Percentiles rank a stretch among this genome's conserved stretches.
These are phyloP conservation scores for Eragrostis curvula DNA, from an alignment of 176 grass and related monocot genomes.

Conservation along the genomic window DNA sequence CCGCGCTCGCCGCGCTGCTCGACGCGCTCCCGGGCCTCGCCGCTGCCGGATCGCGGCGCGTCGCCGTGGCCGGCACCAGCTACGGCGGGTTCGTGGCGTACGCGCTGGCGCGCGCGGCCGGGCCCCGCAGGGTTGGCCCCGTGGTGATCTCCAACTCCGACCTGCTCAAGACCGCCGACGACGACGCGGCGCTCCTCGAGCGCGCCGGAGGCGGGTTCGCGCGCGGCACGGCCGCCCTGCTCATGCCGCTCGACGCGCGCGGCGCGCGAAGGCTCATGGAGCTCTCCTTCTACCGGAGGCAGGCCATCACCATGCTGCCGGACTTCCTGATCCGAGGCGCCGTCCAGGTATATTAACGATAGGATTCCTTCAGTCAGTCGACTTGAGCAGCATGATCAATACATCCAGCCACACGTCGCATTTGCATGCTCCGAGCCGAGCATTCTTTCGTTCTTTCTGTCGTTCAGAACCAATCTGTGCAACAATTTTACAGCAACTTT, in stretches of 20 bases:
- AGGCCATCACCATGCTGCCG: slow-evolving; percentile 51
- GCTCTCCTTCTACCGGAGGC: slow-evolving; percentile 49
- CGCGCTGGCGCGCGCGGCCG: slow-evolving; percentile 52
- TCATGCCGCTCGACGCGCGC: slow-evolving; percentile 60
- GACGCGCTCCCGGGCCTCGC: slow-evolving; percentile 42
- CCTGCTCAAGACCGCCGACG: slow-evolving; percentile 66
- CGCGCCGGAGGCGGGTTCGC: slow-evolving; percentile 40
- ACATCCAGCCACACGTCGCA: too few species aligned
- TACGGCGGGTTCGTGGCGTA: slow-evolving; percentile 90
- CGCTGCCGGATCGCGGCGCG: slow-evolving; percentile 10
- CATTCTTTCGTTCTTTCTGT: background rate
- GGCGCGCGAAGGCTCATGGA: slow-evolving; percentile 39
- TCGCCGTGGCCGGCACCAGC: slow-evolving; percentile 66
- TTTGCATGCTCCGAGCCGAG: too few species aligned
- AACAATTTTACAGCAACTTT: slow-evolving; percentile 52
- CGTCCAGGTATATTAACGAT: slow-evolving; percentile 47
- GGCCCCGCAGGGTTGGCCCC: slow-evolving; percentile 43
- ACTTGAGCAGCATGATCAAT: background rate
- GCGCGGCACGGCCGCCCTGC: slow-evolving; percentile 40
- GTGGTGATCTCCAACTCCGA: slow-evolving; percentile 81
- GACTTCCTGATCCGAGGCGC: slow-evolving; percentile 62
- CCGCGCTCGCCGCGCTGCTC: slow-evolving; percentile 56
- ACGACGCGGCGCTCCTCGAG: slow-evolving; percentile 46
- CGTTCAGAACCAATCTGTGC: background rate
- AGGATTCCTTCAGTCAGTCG: background rate